A percentile compares a stretch with the other conserved stretches of the same genome.
phyloP scores from a whole-genome alignment of 768 basidiomycete genomes.

The Dioszegia hungarica region DNA sequence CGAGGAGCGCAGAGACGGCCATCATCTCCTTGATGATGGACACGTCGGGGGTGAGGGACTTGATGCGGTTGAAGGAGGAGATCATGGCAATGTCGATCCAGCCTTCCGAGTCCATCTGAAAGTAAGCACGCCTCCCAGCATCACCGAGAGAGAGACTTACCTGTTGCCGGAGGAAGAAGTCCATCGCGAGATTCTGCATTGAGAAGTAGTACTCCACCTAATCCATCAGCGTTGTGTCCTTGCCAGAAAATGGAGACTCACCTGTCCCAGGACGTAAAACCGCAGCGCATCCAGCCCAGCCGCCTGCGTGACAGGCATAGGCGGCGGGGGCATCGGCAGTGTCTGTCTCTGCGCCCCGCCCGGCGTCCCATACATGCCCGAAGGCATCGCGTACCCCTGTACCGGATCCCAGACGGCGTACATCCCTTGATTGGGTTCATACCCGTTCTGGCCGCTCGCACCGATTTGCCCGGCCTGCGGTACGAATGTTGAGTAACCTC shows the following conservation, averaged over 20 bases:
- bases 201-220: slow-evolving; percentile 89
- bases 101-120: slow-evolving; percentile 80
- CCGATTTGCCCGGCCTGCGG: not conserved
- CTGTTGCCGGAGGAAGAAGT: slow-evolving; percentile 72
- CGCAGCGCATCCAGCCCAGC: slow-evolving; percentile 59
- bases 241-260: slow-evolving; percentile 6
- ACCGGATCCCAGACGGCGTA: slow-evolving; percentile 13
- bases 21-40: slow-evolving; percentile 67
- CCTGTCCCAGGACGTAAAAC: slow-evolving; percentile 63
- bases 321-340: slow-evolving; percentile 35
- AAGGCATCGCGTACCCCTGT: slow-evolving; percentile 14
- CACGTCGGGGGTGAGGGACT: slow-evolving; percentile 57
- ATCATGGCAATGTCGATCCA: slow-evolving; percentile 79
- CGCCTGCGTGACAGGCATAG: slow-evolving; percentile 46
- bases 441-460: not conserved
- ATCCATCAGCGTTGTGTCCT: slow-evolving; percentile 8
- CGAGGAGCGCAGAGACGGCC: slow-evolving; percentile 61
- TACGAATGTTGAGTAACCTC: slow-evolving; percentile 1
- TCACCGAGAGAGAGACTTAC: slow-evolving; percentile 53
- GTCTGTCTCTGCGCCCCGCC: slow-evolving; percentile 1
- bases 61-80: slow-evolving; percentile 82
- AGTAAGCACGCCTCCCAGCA: not conserved
- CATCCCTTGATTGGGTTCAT: not conserved
- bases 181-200: slow-evolving; percentile 80
- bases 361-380: slow-evolving; percentile 1